Conservation (phyloP, 2,329 filamentous ascomycete species). For the Curvularia eragrostidis region DNA sequence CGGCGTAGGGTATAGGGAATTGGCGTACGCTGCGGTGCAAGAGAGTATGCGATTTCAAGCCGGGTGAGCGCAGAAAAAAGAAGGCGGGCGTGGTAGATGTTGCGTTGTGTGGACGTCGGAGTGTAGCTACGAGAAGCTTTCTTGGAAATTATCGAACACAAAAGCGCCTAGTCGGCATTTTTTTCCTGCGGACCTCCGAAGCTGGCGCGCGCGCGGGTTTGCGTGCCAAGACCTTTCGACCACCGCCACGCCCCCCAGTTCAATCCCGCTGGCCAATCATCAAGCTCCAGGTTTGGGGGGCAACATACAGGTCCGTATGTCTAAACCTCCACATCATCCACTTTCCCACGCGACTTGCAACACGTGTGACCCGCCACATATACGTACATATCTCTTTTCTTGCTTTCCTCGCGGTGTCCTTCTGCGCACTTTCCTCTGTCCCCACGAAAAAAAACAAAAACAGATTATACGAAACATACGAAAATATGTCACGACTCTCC, state of each 20-base stretch:
- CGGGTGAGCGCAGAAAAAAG: not conserved
- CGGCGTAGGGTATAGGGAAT: slow-evolving; percentile 1
- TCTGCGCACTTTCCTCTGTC: not conserved
- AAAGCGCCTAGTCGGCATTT: not conserved
- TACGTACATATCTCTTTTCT: not conserved
- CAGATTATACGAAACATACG: not conserved
- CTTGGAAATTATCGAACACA: not conserved
- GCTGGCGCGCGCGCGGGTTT: slow-evolving; percentile 6
- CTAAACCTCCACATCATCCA: slow-evolving; percentile 24
- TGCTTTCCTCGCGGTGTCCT: not conserved
- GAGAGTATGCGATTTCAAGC: not conserved
- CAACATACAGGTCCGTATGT: no score
- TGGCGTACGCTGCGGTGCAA: not conserved
- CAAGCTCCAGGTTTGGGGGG: not conserved
- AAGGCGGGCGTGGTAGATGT: no score
- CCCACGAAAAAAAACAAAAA: not conserved
- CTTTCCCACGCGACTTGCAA: slow-evolving; percentile 18
- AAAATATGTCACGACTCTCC: slow-evolving; percentile 39
- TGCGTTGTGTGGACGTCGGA: no score
- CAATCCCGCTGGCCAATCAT: not conserved
- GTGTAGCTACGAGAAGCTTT: not conserved
- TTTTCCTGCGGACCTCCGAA: slow-evolving; percentile 40
- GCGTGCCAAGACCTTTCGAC: slow-evolving; percentile 5
- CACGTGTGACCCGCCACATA: no score
- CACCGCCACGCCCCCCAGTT: not conserved